These are phyloP conservation scores for Chlamydomonas applanata DNA, from an alignment of 139 green algal species.

Conservation along the genomic window DNA sequence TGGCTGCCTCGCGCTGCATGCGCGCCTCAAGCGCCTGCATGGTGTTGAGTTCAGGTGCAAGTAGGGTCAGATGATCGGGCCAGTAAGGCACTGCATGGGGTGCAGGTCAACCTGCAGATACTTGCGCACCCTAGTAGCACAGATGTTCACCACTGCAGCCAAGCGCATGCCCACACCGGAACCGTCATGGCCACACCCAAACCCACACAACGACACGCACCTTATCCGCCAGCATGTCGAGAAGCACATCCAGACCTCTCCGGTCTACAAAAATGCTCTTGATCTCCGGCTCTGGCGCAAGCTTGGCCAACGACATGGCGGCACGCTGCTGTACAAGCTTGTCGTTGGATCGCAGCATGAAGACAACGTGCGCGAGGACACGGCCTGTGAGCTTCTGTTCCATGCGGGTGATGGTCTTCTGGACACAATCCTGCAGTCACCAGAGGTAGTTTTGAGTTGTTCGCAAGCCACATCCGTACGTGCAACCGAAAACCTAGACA, in stretches of 20 bases:
- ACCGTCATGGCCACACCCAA: too few species aligned
- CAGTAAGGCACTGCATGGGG: too few species aligned
- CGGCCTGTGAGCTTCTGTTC: slow-evolving; percentile 76
- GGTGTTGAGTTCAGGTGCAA: too few species aligned
- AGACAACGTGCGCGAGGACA: slow-evolving; percentile 66
- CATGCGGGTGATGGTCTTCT: slow-evolving; percentile 95
- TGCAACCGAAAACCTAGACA: too few species aligned
- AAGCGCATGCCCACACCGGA: too few species aligned
- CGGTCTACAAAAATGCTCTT: slow-evolving; percentile 75
- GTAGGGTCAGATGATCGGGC: too few species aligned
- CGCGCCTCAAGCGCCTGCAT: not conserved
- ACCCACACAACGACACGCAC: too few species aligned
- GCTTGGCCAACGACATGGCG: slow-evolving; percentile 78
- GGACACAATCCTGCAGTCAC: slow-evolving; percentile 80
- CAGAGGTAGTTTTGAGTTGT: not conserved
- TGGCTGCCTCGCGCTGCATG: slow-evolving; percentile 58
- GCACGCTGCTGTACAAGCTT: slow-evolving; percentile 57
- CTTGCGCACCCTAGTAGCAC: too few species aligned
- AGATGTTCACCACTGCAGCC: too few species aligned
- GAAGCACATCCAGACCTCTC: slow-evolving; percentile 80
- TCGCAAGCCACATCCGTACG: not conserved
- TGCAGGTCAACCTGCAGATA: too few species aligned
- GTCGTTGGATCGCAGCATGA: slow-evolving; percentile 70
- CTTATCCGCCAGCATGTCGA: slow-evolving; percentile 74
- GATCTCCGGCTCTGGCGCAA: slow-evolving; percentile 69